Conservation (phyloP, 352 stramenopile genomes). For the Pythium aquatile region DNA sequence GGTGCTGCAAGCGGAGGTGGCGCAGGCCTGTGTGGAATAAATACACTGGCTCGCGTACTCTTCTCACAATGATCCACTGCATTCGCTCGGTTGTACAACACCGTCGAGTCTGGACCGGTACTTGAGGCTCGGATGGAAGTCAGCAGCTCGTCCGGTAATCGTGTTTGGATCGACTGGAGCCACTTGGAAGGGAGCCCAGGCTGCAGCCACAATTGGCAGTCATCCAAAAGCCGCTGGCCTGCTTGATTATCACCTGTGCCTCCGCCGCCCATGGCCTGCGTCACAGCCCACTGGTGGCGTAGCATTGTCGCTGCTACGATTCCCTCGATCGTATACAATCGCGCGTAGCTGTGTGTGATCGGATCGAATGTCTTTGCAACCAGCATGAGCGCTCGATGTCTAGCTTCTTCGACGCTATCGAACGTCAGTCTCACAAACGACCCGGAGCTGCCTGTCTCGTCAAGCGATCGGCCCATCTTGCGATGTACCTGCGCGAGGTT, state of each 20-base stretch:
- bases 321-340: constrained; percentile 61
- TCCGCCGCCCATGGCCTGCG: constrained; percentile 35
- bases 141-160: constrained; percentile 9
- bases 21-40: constrained; percentile 11
- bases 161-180: constrained; percentile 16
- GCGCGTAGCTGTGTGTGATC: constrained; percentile 48
- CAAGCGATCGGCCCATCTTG: constrained; percentile 22
- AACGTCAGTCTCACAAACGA: constrained; percentile 75
- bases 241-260: constrained; percentile 16
- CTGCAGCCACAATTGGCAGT: constrained; percentile 36
- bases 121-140: not conserved
- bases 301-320: constrained; percentile 48
- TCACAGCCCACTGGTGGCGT: constrained; percentile 66
- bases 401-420: constrained; percentile 63
- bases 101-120: not conserved
- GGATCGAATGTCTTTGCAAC: constrained; percentile 79
- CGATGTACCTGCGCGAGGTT: constrained; percentile 34
- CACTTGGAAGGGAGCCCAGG: constrained; percentile 53
- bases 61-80: not conserved
- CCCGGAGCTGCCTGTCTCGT: constrained; percentile 28
- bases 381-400: constrained; percentile 62
- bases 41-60: constrained; percentile 3
- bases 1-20: constrained; percentile 8
- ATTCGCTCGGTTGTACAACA: not conserved
- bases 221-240: constrained; percentile 12